Evolutionary conservation across 139 green algal species (phyloP).

Genomic region (Ettlia oleoabundans): DNA sequence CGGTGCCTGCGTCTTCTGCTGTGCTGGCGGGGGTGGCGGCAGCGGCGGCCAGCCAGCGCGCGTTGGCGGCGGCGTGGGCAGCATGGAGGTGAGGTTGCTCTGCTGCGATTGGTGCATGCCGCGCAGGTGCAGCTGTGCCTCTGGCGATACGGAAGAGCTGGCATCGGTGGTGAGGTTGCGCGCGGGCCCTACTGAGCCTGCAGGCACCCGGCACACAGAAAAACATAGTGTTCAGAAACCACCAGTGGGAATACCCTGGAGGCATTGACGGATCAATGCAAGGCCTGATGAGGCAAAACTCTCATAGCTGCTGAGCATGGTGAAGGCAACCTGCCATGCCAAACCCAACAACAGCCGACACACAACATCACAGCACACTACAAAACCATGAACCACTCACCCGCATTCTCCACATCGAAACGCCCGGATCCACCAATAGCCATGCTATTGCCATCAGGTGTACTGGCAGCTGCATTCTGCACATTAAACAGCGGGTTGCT

Average conservation of each 20-base stretch:
- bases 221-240: too few relatives aligned
- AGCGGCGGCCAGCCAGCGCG: neutral
- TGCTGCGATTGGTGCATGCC: neutral
- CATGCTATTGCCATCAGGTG: neutral
- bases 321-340: too few relatives aligned
- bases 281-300: too few relatives aligned
- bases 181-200: constrained; percentile 19
- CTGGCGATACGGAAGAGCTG: constrained; percentile 11
- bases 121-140: constrained; percentile 3
- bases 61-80: constrained; percentile 6
- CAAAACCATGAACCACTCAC: neutral
- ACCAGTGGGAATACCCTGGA: too few relatives aligned
- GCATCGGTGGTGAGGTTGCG: constrained; percentile 13
- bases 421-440: neutral
- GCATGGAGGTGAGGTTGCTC: neutral
- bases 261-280: too few relatives aligned
- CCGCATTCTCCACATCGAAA: constrained; percentile 32
- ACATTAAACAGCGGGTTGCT: constrained; percentile 29
- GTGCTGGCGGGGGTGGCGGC: neutral
- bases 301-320: too few relatives aligned
- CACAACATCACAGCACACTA: neutral
- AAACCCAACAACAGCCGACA: too few relatives aligned
- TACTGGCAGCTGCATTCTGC: neutral
- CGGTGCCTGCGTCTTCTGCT: neutral
- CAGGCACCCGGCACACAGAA: too few relatives aligned